Percentiles rank a stretch among this genome's conserved stretches.
Evolutionary conservation across 164 flowering plant genomes (phyloP).

Genomic region (Echeveria elegans): DNA sequence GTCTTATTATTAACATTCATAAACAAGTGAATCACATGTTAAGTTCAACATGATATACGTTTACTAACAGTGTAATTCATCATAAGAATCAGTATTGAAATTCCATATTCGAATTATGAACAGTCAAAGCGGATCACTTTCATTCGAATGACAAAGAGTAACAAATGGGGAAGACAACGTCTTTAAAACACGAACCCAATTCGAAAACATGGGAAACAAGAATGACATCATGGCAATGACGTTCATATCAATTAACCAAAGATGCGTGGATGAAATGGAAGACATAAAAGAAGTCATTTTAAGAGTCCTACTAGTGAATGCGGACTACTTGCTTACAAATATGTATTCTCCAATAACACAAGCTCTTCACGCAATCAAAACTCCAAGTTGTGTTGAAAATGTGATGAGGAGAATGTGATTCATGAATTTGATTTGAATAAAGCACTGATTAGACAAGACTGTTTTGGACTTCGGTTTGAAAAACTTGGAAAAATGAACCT

Average conservation of each 20-base stretch:
- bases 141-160: no score
- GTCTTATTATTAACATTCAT: no score
- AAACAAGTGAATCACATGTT: no score
- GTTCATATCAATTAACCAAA: background rate
- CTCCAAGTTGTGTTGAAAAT: constrained; percentile 2
- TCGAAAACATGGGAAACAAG: background rate
- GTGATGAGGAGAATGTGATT: background rate
- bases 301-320: no score
- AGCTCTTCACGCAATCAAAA: background rate
- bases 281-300: background rate
- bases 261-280: constrained; percentile 1
- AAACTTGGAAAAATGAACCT: background rate
- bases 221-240: background rate
- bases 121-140: no score
- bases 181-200: no score
- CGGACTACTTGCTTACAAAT: background rate
- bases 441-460: constrained; percentile 1
- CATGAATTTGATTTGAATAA: background rate
- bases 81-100: no score
- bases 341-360: background rate
- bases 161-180: no score
- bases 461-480: background rate
- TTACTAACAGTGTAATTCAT: no score
- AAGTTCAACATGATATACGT: no score
- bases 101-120: no score